Percentiles rank a stretch among this genome's conserved stretches.
phyloP scores from a whole-genome alignment of 2,329 filamentous ascomycete genomes.

The Calcarisporium arbuscula region DNA sequence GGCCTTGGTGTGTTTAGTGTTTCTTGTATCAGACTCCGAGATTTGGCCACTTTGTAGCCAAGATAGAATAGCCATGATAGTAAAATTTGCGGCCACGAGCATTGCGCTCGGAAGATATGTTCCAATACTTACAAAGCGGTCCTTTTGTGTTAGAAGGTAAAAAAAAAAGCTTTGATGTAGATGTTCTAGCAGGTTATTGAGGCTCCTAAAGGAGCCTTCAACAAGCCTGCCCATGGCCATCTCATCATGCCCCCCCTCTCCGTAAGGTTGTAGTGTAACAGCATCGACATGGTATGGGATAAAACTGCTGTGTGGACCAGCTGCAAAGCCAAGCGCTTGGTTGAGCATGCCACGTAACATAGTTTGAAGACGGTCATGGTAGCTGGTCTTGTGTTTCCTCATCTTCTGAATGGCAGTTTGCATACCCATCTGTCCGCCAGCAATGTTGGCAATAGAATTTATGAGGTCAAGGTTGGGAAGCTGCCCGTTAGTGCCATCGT shows the following conservation, averaged over 20 bases:
- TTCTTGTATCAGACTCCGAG: conserved; percentile 1
- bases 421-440: conserved; percentile 87
- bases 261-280: conserved; percentile 84
- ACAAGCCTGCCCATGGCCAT: conserved; percentile 88
- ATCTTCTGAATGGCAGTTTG: conserved; percentile 78
- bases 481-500: conserved; percentile 93
- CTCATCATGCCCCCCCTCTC: conserved; percentile 93
- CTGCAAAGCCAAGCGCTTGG: conserved; percentile 82
- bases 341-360: conserved; percentile 91
- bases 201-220: conserved; percentile 83
- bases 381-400: conserved; percentile 74
- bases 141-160: conserved; percentile 85
- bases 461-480: conserved; percentile 92
- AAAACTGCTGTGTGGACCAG: conserved; percentile 89
- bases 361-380: conserved; percentile 74
- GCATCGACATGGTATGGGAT: conserved; percentile 98
- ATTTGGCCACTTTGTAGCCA: conserved; percentile 80
- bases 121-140: conserved; percentile 94
- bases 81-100: conserved; percentile 90
- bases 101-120: conserved; percentile 98
- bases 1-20: conserved; percentile 23
- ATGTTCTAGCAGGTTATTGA: conserved; percentile 96
- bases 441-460: conserved; percentile 86
- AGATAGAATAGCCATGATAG: conserved; percentile 87
- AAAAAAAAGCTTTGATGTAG: conserved; percentile 99